These are phyloP conservation scores for Alternaria sp. DNA, from an alignment of 2,329 filamentous ascomycete genomes.

Conservation along the genomic window DNA sequence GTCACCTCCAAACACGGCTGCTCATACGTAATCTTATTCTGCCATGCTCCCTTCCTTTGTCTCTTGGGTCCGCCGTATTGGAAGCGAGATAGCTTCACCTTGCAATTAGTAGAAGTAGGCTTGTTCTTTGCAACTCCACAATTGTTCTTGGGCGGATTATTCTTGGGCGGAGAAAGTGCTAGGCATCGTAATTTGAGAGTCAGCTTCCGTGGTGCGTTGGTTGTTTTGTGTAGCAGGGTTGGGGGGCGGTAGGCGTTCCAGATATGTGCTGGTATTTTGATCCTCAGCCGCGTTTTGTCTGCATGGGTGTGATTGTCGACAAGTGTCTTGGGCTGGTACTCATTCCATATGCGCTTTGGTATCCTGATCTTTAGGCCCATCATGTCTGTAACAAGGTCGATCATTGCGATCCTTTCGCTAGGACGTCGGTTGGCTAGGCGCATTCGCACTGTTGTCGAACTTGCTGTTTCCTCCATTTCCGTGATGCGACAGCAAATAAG, in stretches of 20 bases:
- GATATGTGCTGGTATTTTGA: slow-evolving; percentile 13
- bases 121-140: no score
- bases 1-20: slow-evolving; percentile 19
- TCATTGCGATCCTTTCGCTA: not conserved
- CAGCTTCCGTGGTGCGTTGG: not conserved
- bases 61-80: slow-evolving; percentile 22
- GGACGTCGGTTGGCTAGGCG: not conserved
- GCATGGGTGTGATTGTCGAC: rapidly evolving
- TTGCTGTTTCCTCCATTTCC: not conserved
- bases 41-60: slow-evolving; percentile 1
- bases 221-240: not conserved
- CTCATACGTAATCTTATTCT: slow-evolving; percentile 12
- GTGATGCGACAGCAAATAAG: not conserved
- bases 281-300: not conserved
- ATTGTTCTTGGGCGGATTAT: no score
- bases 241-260: slow-evolving; percentile 15
- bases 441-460: not conserved
- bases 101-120: no score
- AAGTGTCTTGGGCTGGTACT: not conserved
- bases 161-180: not conserved
- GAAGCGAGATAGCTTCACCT: slow-evolving; percentile 20
- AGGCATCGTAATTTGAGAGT: not conserved
- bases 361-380: slow-evolving; percentile 14
- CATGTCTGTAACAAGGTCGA: not conserved
- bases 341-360: slow-evolving; percentile 19